Conservation (phyloP, 108 stramenopile species). For the Fragilaria radians region DNA sequence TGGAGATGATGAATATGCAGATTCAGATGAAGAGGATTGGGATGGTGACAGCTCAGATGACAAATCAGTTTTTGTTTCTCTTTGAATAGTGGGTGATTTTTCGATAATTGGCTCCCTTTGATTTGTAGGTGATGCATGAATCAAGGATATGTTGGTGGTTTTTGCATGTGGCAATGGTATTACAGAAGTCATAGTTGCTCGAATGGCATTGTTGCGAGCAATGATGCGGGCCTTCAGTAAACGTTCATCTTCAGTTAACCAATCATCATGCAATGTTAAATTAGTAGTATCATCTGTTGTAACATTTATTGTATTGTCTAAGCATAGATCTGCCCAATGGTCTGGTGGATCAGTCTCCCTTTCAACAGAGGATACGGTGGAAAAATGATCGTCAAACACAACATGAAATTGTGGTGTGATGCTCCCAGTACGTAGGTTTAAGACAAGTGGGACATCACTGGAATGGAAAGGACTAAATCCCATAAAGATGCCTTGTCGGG, state of each 20-base stretch:
- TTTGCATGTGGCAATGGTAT: too few species aligned
- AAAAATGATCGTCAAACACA: slow-evolving; percentile 38
- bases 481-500: slow-evolving; percentile 8
- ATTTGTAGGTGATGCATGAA: not conserved
- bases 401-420: slow-evolving; percentile 44
- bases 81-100: not conserved
- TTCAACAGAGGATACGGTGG: slow-evolving; percentile 15
- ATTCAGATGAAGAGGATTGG: not conserved
- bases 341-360: not conserved
- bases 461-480: slow-evolving; percentile 18
- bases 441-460: slow-evolving; percentile 17
- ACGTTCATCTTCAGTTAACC: not conserved
- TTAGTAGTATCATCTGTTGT: not conserved
- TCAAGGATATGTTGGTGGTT: too few species aligned
- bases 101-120: not conserved
- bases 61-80: not conserved
- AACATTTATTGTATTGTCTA: not conserved
- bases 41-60: not conserved
- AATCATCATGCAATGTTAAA: not conserved
- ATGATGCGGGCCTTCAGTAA: not conserved
- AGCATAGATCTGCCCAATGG: not conserved
- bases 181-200: slow-evolving; percentile 1
- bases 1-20: not conserved
- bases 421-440: slow-evolving; percentile 21
- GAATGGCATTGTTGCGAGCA: not conserved